phyloP scores from a whole-genome alignment of 805 yeast species.

The Saturnispora ahearnii region DNA sequence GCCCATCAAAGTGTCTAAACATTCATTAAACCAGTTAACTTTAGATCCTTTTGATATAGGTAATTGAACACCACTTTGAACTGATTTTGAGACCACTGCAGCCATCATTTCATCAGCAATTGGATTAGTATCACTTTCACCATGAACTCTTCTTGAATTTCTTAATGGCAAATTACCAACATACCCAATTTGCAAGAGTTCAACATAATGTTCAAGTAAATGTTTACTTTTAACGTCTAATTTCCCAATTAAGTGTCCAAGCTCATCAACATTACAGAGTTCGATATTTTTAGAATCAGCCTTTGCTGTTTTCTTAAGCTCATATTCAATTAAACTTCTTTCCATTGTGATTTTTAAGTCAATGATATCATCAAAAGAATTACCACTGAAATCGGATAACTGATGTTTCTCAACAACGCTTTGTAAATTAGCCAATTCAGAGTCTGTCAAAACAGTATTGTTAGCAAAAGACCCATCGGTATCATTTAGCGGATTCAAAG shows the following conservation, averaged over 20 bases:
- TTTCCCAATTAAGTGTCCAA: background rate
- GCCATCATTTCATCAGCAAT: slow-evolving; percentile 38
- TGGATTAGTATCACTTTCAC: slow-evolving; percentile 2
- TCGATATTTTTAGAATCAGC: background rate
- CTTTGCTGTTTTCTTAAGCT: background rate
- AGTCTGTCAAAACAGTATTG: background rate
- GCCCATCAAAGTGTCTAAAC: slow-evolving; percentile 16
- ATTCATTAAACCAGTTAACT: slow-evolving; percentile 25
- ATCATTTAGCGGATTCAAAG: background rate
- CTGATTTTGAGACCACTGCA: slow-evolving; percentile 39
- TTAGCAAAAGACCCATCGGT: background rate
- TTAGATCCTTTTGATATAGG: slow-evolving; percentile 18
- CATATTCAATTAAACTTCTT: slow-evolving; percentile 12
- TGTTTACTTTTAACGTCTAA: background rate
- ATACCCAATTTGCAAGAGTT: slow-evolving; percentile 13
- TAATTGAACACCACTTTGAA: slow-evolving; percentile 32
- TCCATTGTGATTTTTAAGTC: slow-evolving; percentile 14
- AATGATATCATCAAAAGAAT: slow-evolving; percentile 2
- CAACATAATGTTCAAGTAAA: slow-evolving; percentile 5
- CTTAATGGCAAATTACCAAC: slow-evolving; percentile 6
- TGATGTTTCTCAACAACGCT: background rate
- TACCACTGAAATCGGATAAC: background rate
- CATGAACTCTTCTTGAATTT: background rate
- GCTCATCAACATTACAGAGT: background rate
- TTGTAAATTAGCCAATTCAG: background rate